Conservation (phyloP, 1,139 yeast species). For the Kazachstania sp. region DNA sequence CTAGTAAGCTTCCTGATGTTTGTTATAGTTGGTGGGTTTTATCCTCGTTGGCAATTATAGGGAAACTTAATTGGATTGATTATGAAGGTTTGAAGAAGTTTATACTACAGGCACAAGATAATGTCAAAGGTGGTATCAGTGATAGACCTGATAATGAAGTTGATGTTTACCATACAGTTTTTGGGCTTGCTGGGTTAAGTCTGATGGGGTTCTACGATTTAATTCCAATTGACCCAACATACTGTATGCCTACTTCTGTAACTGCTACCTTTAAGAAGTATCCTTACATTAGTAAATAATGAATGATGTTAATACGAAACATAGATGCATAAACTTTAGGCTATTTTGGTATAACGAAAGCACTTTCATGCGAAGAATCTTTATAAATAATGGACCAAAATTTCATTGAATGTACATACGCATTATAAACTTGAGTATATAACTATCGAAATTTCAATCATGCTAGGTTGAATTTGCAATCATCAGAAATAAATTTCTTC, state of each 20-base stretch:
- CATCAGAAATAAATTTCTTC: slow-evolving; percentile 40
- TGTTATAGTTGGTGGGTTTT: slow-evolving; percentile 99
- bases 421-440: background rate
- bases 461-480: background rate
- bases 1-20: slow-evolving; percentile 91
- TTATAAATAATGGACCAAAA: no score
- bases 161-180: slow-evolving; percentile 87
- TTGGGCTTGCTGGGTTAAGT: slow-evolving; percentile 83
- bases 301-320: background rate
- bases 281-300: slow-evolving; percentile 30
- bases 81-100: slow-evolving; percentile 49
- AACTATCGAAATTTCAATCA: background rate
- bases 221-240: slow-evolving; percentile 66
- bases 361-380: background rate
- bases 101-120: slow-evolving; percentile 72
- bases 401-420: no score
- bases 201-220: slow-evolving; percentile 54
- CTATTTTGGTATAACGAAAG: background rate
- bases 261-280: slow-evolving; percentile 40
- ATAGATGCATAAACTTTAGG: background rate
- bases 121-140: slow-evolving; percentile 75
- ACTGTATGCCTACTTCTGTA: slow-evolving; percentile 63
- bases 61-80: slow-evolving; percentile 67
- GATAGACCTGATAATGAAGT: slow-evolving; percentile 87
- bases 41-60: slow-evolving; percentile 65